phyloP scores from a whole-genome alignment of 495 filamentous ascomycete genomes.

The Podospora pseudopauciseta region DNA sequence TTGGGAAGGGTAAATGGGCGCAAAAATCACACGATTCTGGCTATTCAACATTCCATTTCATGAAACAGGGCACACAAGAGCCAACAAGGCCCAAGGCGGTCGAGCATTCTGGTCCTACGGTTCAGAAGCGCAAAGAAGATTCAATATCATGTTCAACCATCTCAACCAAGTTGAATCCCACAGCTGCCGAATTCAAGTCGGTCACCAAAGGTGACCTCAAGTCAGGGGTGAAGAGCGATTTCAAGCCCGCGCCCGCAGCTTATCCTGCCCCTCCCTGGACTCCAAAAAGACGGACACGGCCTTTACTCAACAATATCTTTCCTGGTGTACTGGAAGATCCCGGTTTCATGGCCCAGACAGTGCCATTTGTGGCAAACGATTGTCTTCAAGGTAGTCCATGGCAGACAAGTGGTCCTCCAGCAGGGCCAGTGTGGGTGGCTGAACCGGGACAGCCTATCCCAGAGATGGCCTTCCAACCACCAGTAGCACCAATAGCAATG shows the following conservation, averaged over 20 bases:
- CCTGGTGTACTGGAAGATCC: conserved; percentile 6
- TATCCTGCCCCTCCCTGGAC: conserved; percentile 8
- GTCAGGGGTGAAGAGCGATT: conserved; percentile 11
- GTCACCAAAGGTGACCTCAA: neutral
- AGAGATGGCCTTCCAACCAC: neutral
- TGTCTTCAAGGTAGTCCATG: neutral
- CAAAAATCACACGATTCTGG: conserved; percentile 23
- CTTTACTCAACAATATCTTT: conserved; percentile 26
- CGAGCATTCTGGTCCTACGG: neutral
- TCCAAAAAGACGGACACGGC: conserved; percentile 24
- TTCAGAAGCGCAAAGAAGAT: neutral
- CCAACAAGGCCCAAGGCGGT: neutral
- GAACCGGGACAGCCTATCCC: neutral
- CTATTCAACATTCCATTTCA: conserved; percentile 10
- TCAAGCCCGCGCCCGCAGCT: conserved; percentile 16
- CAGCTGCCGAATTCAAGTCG: conserved; percentile 31
- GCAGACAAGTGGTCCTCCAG: neutral
- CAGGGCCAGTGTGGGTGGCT: neutral
- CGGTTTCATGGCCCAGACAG: neutral
- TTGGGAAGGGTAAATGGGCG: neutral
- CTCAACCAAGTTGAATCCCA: conserved; percentile 28
- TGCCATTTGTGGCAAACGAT: neutral
- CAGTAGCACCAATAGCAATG: neutral
- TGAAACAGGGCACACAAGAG: neutral
- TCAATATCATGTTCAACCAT: neutral